Evolutionary conservation across 2,329 filamentous ascomycete species (phyloP).

Genomic region (Graphium sp.): DNA sequence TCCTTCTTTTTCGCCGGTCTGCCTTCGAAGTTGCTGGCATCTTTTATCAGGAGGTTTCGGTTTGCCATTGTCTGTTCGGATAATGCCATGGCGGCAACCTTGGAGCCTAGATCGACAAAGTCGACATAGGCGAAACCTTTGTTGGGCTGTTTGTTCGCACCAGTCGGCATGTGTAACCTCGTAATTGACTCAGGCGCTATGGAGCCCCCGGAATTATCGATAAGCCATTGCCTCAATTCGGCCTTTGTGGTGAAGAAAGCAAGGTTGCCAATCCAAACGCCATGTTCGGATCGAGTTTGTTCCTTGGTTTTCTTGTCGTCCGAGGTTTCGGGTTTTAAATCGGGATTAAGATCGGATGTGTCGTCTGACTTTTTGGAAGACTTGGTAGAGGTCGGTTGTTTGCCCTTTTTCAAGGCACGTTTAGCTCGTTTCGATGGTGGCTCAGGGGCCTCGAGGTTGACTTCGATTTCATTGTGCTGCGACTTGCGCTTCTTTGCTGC

Average conservation of each 20-base stretch:
- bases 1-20: constrained; percentile 51
- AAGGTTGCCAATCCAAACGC: constrained; percentile 93
- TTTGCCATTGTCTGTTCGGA: constrained; percentile 70
- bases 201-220: constrained; percentile 48
- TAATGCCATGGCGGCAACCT: constrained; percentile 64
- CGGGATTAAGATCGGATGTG: too few species aligned
- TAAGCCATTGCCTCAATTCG: constrained; percentile 67
- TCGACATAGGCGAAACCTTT: constrained; percentile 96
- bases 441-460: constrained; percentile 78
- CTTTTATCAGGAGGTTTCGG: constrained; percentile 81
- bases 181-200: constrained; percentile 60
- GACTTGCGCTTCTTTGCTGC: constrained; percentile 56
- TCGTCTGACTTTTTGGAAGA: constrained; percentile 18
- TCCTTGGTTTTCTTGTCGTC: constrained; percentile 17
- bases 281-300: constrained; percentile 56
- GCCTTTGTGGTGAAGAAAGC: constrained; percentile 64
- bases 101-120: constrained; percentile 53
- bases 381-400: constrained; percentile 30
- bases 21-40: constrained; percentile 80
- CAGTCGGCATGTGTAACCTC: constrained; percentile 57
- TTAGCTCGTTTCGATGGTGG: constrained; percentile 89
- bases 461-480: constrained; percentile 59
- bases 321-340: constrained; percentile 16
- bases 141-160: constrained; percentile 31
- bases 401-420: constrained; percentile 76